These are phyloP conservation scores for Penicillium sp. DNA, from an alignment of 2,329 filamentous ascomycete genomes.

Conservation along the genomic window DNA sequence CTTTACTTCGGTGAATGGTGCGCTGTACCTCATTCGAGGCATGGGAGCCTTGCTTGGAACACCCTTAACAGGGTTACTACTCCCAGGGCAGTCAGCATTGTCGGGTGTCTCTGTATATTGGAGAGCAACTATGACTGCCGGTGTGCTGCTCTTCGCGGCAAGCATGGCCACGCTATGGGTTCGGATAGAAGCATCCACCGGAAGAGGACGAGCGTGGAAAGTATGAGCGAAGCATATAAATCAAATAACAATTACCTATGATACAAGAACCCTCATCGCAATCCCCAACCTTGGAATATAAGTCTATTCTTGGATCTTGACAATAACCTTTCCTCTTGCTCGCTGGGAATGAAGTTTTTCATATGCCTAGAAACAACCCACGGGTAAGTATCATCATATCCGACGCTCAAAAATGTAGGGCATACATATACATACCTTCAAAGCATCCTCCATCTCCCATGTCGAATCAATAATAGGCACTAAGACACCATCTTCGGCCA, in stretches of 20 bases:
- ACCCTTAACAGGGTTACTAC: slow-evolving; percentile 31
- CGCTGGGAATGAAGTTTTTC: background rate
- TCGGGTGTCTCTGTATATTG: slow-evolving; percentile 22
- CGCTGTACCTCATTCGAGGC: slow-evolving; percentile 41
- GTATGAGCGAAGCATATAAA: slow-evolving; percentile 8
- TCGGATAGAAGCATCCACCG: slow-evolving; percentile 25
- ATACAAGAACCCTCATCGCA: background rate
- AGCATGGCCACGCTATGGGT: slow-evolving; percentile 29
- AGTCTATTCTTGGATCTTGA: background rate
- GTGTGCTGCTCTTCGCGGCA: slow-evolving; percentile 27
- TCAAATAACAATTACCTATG: background rate
- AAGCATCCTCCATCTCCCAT: slow-evolving; percentile 1
- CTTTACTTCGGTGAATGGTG: slow-evolving; percentile 39
- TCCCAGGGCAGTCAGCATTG: slow-evolving; percentile 23
- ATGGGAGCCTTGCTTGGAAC: slow-evolving; percentile 41
- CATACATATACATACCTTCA: background rate
- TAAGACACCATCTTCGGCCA: background rate
- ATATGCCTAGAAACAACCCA: background rate
- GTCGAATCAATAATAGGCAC: background rate
- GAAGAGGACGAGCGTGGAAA: slow-evolving; percentile 24
- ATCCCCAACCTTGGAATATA: background rate
- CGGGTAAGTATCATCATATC: background rate
- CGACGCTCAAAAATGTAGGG: background rate
- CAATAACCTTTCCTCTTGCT: background rate
- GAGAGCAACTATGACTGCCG: slow-evolving; percentile 25